Evolutionary conservation across 768 basidiomycete genomes (phyloP).

Genomic region (Termitomyces sp.): DNA sequence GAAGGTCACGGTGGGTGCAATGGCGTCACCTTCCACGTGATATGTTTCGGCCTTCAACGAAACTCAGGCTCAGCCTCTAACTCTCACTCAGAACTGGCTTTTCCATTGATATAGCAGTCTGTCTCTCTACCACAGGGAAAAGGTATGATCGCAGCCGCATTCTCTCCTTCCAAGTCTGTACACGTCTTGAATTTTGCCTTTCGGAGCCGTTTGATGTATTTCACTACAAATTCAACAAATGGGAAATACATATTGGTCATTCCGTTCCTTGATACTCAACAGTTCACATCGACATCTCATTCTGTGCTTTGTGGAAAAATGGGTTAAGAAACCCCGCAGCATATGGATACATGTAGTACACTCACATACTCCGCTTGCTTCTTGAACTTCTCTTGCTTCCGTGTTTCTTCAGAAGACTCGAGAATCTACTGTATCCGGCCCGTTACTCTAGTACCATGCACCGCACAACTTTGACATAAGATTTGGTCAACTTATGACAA

Average conservation of each 20-base stretch:
- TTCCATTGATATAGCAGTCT: background rate
- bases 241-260: background rate
- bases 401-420: no score
- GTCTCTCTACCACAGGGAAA: background rate
- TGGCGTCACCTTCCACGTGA: constrained; percentile 13
- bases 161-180: background rate
- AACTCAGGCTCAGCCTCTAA: background rate
- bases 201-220: background rate
- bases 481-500: background rate
- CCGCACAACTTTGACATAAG: background rate
- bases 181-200: background rate
- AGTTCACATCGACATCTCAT: no score
- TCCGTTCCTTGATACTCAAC: no score
- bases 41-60: background rate
- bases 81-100: background rate
- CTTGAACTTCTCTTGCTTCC: background rate
- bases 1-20: background rate
- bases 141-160: no score
- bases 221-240: background rate
- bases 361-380: no score
- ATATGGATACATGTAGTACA: no score
- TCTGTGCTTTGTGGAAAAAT: background rate
- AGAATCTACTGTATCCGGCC: background rate
- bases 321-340: background rate
- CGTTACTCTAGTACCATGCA: background rate